Base-by-base conservation (phyloP, 2,329 filamentous ascomycete genomes). In the Calonectria henricotiae region DNA sequence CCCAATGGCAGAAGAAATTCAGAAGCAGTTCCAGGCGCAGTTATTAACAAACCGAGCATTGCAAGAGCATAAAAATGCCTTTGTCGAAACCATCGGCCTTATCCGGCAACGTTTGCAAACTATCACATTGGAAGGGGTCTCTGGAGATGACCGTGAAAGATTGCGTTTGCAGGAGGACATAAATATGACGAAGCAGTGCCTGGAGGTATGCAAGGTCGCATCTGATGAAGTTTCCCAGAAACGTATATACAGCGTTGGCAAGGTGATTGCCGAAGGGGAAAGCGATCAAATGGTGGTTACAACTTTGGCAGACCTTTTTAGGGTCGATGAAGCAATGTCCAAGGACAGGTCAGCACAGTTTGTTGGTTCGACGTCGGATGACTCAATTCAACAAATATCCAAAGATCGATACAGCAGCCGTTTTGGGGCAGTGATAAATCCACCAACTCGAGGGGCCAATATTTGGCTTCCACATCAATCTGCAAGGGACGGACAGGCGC, bases 211-310 rank as follows among this genome's bases (percentile, higher is more conserved):
- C 76, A 82, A 82, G 74, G 43, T 78, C 68, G 81, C 79, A 30
- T 74, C 75, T 25, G 74, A 74, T 25, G 73, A 74, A 71, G 74
- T 79, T 69, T 75, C 78, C 4, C 65, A 71, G 62, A 79, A 79
- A 67, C 83, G 80, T 65, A 75, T 80, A 65, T 79, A 80, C 71
- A 81, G 67, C 58, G 70, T 84, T 67, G 80, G 81, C 13, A 82
- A 84, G 74, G 76, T 79, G 11, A 69, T 82, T 77, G 81, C 80
- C 54, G 80, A 84, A 51, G 77, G 71, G 27, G 77, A 83, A 62
- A 82, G 81, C 71, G 80, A 83, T 75, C 81, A 84, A 76, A 77
- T 84, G 35, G 80, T 85, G 67, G 77, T 85, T 67, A 84, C 78
- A 67, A 84, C 82, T 70, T 72, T 83, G 68, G 82, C 82, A 44